Evolutionary conservation across 23 red algal species (phyloP).

Genomic region (Gracilaria caudata): DNA sequence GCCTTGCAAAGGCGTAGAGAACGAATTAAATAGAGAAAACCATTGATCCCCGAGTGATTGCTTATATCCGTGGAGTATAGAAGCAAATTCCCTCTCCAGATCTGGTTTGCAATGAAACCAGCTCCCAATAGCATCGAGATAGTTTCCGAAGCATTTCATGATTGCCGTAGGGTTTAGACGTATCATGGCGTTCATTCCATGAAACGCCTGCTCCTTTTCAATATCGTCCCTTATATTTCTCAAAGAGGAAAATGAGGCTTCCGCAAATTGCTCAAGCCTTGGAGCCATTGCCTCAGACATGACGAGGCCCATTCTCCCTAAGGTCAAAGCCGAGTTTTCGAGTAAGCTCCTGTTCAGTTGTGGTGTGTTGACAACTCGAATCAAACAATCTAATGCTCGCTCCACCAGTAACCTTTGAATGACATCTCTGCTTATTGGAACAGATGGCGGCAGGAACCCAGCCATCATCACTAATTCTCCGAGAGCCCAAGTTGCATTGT

Average conservation of each 20-base stretch:
- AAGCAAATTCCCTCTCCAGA: constrained; percentile 70
- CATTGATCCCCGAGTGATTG: constrained; percentile 66
- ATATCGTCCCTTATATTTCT: constrained; percentile 65
- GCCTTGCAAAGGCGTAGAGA: constrained; percentile 37
- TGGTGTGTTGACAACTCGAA: constrained; percentile 60
- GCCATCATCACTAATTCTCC: constrained; percentile 86
- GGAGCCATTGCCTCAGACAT: constrained; percentile 77
- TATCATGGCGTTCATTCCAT: constrained; percentile 71
- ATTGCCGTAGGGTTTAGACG: constrained; percentile 52
- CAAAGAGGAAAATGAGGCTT: constrained; percentile 38
- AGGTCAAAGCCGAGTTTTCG: constrained; percentile 80
- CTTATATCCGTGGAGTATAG: constrained; percentile 63
- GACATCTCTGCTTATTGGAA: constrained; percentile 54
- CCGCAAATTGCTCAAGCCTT: constrained; percentile 53
- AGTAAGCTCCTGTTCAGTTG: constrained; percentile 56
- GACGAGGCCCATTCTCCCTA: constrained; percentile 77
- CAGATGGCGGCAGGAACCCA: constrained; percentile 38
- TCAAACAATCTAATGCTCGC: constrained; percentile 56
- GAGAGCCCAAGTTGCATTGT: constrained; percentile 84
- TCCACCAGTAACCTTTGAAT: constrained; percentile 65
- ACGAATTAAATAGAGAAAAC: constrained; percentile 48
- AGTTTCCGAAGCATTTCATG: constrained; percentile 59
- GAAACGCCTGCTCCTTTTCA: constrained; percentile 75
- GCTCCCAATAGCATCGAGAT: constrained; percentile 71
- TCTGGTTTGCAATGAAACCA: constrained; percentile 74